Conservation (phyloP, 352 stramenopile genomes). For the Poterioochromonas sp. region DNA sequence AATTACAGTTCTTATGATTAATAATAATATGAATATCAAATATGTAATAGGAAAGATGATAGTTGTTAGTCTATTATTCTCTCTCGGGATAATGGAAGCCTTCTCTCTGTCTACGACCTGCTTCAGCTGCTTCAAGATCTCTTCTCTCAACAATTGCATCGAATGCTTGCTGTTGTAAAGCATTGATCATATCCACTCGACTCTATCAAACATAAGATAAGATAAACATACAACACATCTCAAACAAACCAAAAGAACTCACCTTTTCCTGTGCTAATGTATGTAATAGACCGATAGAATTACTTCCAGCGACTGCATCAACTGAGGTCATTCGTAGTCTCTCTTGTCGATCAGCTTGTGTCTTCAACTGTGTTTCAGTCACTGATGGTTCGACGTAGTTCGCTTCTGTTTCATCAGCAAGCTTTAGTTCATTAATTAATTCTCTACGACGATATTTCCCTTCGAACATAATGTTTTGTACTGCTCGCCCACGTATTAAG, state of each 20-base stretch:
- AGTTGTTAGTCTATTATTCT: no score
- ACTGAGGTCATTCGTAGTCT: constrained; percentile 46
- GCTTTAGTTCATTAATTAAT: constrained; percentile 73
- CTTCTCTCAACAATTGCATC: constrained; percentile 58
- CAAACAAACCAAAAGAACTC: not conserved
- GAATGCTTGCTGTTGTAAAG: constrained; percentile 51
- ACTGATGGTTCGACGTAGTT: not conserved
- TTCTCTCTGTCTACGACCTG: constrained; percentile 67
- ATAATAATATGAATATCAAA: no score
- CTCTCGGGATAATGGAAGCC: constrained; percentile 38
- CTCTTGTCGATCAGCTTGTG: not conserved
- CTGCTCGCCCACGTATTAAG: constrained; percentile 68
- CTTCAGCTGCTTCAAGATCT: constrained; percentile 67
- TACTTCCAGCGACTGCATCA: constrained; percentile 66
- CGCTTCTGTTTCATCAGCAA: constrained; percentile 48
- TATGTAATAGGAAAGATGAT: no score
- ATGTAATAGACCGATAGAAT: constrained; percentile 71
- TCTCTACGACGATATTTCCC: constrained; percentile 69
- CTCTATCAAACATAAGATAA: constrained; percentile 43
- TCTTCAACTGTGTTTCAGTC: not conserved
- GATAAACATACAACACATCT: constrained; percentile 27
- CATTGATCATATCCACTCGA: constrained; percentile 61
- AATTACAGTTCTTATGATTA: no score
- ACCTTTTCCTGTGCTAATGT: constrained; percentile 76
- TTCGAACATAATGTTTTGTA: constrained; percentile 87